These are phyloP conservation scores for Sclerospora graminicola DNA, from an alignment of 352 stramenopile species.

Conservation along the genomic window DNA sequence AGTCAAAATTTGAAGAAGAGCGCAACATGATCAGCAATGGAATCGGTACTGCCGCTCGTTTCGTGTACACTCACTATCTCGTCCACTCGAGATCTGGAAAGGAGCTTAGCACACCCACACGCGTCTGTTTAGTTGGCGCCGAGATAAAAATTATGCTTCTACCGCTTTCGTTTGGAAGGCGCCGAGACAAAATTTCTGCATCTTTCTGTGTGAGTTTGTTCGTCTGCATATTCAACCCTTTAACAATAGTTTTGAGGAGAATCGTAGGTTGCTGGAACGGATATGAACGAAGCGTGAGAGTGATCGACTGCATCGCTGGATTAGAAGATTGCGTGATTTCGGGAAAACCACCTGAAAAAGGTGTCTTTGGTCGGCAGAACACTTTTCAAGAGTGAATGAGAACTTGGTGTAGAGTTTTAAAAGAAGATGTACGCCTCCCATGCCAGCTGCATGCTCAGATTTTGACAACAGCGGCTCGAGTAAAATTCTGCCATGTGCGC, in stretches of 20 bases:
- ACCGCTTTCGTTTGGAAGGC: too few species aligned
- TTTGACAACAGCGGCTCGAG: conserved; percentile 93
- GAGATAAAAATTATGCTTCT: too few species aligned
- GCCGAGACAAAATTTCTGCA: conserved; percentile 29
- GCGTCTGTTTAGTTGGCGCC: too few species aligned
- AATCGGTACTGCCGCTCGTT: conserved; percentile 7
- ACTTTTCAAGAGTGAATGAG: conserved; percentile 68
- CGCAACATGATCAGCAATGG: conserved; percentile 26
- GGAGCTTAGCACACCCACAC: conserved; percentile 43
- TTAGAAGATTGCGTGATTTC: conserved; percentile 60
- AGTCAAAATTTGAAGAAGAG: conserved; percentile 42
- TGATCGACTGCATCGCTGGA: conserved; percentile 83
- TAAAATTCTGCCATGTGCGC: conserved; percentile 86
- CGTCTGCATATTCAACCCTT: conserved; percentile 46
- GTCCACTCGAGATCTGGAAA: conserved; percentile 49
- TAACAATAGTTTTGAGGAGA: conserved; percentile 57
- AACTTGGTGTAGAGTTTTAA: conserved; percentile 84
- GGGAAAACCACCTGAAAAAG: not conserved
- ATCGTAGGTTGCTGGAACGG: conserved; percentile 79
- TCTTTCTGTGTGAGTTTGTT: conserved; percentile 30
- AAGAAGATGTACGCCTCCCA: conserved; percentile 83
- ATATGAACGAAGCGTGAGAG: conserved; percentile 81
- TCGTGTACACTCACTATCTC: conserved; percentile 21
- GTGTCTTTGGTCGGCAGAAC: conserved; percentile 18
- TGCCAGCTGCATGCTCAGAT: conserved; percentile 84